Base-by-base conservation (phyloP, 768 basidiomycete species). In the Pisolithus orientalis region DNA sequence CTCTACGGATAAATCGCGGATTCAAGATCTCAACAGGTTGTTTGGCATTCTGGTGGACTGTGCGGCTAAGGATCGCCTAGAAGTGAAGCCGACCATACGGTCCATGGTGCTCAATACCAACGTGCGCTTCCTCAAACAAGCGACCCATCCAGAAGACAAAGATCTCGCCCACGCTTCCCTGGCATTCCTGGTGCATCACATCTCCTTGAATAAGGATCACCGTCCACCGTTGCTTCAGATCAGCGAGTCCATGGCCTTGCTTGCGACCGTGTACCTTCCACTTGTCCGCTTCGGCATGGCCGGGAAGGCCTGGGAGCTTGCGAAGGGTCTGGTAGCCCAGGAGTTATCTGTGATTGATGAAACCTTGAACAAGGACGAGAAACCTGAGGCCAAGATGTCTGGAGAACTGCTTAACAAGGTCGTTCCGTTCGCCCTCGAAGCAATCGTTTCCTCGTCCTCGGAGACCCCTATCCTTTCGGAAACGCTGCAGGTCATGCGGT, bases 21-120 rank as follows among this genome's bases (percentile, higher is more conserved):
- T 82, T 1, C 68, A 70, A 1, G 80, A 85, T 5, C 71, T 87
- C 49, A 82, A 86, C 60, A 68, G 73, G 50, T 56, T 85, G 4
- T 84, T 78, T 56, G 63, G 68, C n/a, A 58, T 63, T 21, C 68
- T 78, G 37, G 55, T 72, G 24, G 44, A 67, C 10, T 61, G 71
- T 48, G 68, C 70, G 5, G 47, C 56, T n/a, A 59, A 63, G n/a
- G 71, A 75, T 39, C 66, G 65, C 17, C 59, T 74, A 21, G 49
- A 49, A 14, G 58, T 78, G 25, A 69, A 68, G 8, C 28, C 60
- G 2, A 59, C 69, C 25, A 79, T 79, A 55, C 72, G 71, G 17
- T 57, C 66, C 10, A 58, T 80, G 42, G 71, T 81, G 5, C 74
- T 79, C 48, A 59, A 70, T 37, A 70, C 74, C 9, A 79, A 79